These are phyloP conservation scores for Colletotrichum agaves DNA, from an alignment of 2,329 filamentous ascomycete genomes.

Conservation along the genomic window DNA sequence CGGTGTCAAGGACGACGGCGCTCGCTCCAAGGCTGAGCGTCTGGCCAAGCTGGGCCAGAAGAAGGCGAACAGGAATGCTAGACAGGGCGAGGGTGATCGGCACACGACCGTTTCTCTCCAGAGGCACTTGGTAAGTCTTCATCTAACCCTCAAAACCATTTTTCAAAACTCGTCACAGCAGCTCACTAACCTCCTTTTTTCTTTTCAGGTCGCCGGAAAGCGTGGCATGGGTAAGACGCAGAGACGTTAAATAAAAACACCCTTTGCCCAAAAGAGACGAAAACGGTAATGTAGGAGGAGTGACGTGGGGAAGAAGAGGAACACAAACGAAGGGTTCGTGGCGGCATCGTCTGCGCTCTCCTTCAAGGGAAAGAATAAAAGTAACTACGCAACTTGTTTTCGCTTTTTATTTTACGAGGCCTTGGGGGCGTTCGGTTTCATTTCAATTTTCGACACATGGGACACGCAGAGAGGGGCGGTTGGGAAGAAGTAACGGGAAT, in stretches of 20 bases:
- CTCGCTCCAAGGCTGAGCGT: constrained; percentile 83
- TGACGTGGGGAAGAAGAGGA: not conserved
- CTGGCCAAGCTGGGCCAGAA: constrained; percentile 92
- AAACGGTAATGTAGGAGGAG: constrained; percentile 25
- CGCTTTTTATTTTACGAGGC: constrained; percentile 3
- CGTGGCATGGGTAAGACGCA: constrained; percentile 91
- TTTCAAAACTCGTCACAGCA: constrained; percentile 18
- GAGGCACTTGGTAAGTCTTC: constrained; percentile 85
- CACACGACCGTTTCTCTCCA: constrained; percentile 83
- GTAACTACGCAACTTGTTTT: constrained; percentile 31
- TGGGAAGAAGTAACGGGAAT: not conserved
- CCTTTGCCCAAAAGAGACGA: not conserved
- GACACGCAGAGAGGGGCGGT: not conserved
- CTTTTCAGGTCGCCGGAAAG: constrained; percentile 81
- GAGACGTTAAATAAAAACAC: constrained; percentile 66
- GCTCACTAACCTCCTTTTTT: constrained; percentile 44
- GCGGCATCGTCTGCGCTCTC: constrained; percentile 26
- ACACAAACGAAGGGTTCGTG: constrained; percentile 16
- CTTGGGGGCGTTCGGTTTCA: constrained; percentile 30
- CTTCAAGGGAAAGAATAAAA: constrained; percentile 31
- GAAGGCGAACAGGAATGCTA: constrained; percentile 98
- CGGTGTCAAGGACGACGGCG: constrained; percentile 75
- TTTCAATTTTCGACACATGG: constrained; percentile 27
- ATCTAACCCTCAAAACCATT: constrained; percentile 7
- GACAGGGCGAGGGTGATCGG: constrained; percentile 95